Percentiles rank a stretch among this genome's conserved stretches.
Conservation (phyloP, 768 basidiomycete species). For the Russula foetens region DNA sequence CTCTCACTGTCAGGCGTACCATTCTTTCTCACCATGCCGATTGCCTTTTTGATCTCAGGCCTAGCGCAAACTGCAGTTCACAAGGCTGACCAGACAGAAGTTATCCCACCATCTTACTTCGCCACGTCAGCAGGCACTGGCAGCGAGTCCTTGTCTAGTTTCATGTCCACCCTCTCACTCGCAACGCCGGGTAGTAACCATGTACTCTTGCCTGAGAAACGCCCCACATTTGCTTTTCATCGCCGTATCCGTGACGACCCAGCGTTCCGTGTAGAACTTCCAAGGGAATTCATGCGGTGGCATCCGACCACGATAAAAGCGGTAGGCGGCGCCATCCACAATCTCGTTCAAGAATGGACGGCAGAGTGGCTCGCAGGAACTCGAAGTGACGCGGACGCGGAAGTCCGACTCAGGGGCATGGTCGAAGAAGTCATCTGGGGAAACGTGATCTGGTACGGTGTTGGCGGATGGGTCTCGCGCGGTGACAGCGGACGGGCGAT, state of each 20-base stretch:
- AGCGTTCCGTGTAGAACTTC: slow-evolving; percentile 21
- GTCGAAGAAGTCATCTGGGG: slow-evolving; percentile 57
- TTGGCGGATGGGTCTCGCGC: slow-evolving; percentile 19
- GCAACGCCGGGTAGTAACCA: neutral
- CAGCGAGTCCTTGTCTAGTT: slow-evolving; percentile 9
- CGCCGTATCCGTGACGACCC: slow-evolving; percentile 46
- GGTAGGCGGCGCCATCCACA: slow-evolving; percentile 4
- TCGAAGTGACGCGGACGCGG: slow-evolving; percentile 3
- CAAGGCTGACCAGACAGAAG: slow-evolving; percentile 28
- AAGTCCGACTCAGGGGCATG: slow-evolving; percentile 37
- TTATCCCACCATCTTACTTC: slow-evolving; percentile 28
- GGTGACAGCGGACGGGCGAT: slow-evolving; percentile 17
- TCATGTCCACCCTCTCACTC: slow-evolving; percentile 21
- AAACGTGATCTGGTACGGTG: slow-evolving; percentile 44
- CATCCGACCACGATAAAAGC: slow-evolving; percentile 9
- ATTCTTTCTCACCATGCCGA: neutral
- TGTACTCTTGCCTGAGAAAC: slow-evolving; percentile 32
- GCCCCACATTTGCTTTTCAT: slow-evolving; percentile 36
- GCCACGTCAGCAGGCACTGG: neutral
- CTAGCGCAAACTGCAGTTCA: slow-evolving; percentile 50
- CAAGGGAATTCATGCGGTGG: neutral
- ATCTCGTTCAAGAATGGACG: slow-evolving; percentile 17
- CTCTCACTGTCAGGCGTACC: neutral
- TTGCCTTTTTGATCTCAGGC: slow-evolving; percentile 29
- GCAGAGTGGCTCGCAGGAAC: slow-evolving; percentile 4